phyloP scores from a whole-genome alignment of 2,329 filamentous ascomycete genomes.

The Torrubiella hemipterigena region DNA sequence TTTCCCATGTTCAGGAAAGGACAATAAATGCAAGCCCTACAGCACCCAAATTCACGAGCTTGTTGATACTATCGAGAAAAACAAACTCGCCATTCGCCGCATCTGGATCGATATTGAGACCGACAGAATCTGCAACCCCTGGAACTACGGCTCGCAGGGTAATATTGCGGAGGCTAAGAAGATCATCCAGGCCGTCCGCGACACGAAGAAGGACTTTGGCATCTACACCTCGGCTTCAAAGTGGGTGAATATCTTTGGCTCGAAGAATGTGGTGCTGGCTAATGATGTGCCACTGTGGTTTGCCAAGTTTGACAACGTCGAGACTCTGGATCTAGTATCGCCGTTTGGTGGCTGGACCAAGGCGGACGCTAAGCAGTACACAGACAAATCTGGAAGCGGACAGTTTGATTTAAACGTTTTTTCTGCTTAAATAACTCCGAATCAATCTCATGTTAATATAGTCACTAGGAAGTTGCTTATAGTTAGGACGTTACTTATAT shows the following conservation, averaged over 20 bases:
- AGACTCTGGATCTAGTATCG: slow-evolving; percentile 3
- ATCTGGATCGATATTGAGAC: slow-evolving; percentile 6
- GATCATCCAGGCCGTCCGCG: slow-evolving; percentile 22
- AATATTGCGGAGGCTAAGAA: slow-evolving; percentile 6
- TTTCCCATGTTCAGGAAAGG: slow-evolving; percentile 5
- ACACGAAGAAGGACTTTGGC: slow-evolving; percentile 3
- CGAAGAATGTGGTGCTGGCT: slow-evolving; percentile 1
- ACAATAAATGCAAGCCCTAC: slow-evolving; percentile 7
- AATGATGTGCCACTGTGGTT: slow-evolving; percentile 6
- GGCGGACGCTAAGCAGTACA: slow-evolving; percentile 6
- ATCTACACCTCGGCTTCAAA: slow-evolving; percentile 4
- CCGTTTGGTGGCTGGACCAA: slow-evolving; percentile 8
- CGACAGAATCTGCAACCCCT: slow-evolving; percentile 5
- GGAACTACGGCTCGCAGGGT: slow-evolving; percentile 3
- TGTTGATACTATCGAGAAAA: slow-evolving; percentile 1
- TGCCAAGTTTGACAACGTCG: slow-evolving; percentile 7
- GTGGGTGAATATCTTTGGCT: slow-evolving; percentile 6
- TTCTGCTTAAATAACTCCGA: slow-evolving; percentile 3
- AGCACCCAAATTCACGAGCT: slow-evolving; percentile 3
- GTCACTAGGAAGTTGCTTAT: too few species aligned
- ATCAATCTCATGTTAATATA: too few species aligned
- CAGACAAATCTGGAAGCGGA: slow-evolving; percentile 3
- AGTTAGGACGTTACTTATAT: too few species aligned
- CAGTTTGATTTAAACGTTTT: slow-evolving; percentile 6
- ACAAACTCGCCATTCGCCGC: slow-evolving; percentile 5